A percentile compares a stretch with the other conserved stretches of the same genome.
phyloP scores from a whole-genome alignment of 345 rosid species.

The Lumnitzera littorea region DNA sequence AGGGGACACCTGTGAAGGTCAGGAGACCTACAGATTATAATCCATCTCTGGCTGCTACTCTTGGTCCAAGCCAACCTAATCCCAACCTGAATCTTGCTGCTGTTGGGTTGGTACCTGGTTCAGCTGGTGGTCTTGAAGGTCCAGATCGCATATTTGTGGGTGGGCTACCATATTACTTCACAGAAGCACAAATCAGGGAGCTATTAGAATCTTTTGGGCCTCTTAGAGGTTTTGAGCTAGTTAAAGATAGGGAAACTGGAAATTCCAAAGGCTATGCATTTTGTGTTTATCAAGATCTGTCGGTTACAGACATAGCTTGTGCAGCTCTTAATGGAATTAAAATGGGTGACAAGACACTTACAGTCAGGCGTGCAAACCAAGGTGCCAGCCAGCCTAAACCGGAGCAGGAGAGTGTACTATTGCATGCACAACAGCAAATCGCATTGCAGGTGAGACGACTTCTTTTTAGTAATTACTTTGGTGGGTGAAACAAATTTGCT shows the following conservation, averaged over 20 bases:
- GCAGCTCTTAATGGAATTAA: constrained; percentile 92
- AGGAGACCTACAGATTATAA: constrained; percentile 99
- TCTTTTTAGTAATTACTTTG: neutral
- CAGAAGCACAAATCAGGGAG: constrained; percentile 86
- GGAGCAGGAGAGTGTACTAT: constrained; percentile 78
- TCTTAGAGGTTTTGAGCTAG: constrained; percentile 83
- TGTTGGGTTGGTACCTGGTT: constrained; percentile 84
- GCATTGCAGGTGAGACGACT: constrained; percentile 69
- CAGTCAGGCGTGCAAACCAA: constrained; percentile 93
- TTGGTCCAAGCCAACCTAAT: constrained; percentile 99
- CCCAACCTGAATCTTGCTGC: constrained; percentile 89
- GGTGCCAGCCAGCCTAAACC: constrained; percentile 88
- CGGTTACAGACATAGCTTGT: constrained; percentile 96
- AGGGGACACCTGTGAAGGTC: constrained; percentile 99
- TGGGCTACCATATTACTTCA: constrained; percentile 90
- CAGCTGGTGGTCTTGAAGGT: constrained; percentile 97
- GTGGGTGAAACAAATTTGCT: too few species aligned
- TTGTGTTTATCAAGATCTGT: constrained; percentile 87
- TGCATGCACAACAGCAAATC: constrained; percentile 96
- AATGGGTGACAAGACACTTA: constrained; percentile 98
- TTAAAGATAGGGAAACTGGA: constrained; percentile 93
- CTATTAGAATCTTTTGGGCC: constrained; percentile 90
- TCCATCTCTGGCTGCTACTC: constrained; percentile 89
- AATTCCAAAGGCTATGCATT: constrained; percentile 93
- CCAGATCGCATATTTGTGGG: constrained; percentile 95